Percentiles rank a stretch among this genome's conserved stretches.
phyloP scores from a whole-genome alignment of 1,284 basidiomycete genomes.

The Tylopilus orsonianus region DNA sequence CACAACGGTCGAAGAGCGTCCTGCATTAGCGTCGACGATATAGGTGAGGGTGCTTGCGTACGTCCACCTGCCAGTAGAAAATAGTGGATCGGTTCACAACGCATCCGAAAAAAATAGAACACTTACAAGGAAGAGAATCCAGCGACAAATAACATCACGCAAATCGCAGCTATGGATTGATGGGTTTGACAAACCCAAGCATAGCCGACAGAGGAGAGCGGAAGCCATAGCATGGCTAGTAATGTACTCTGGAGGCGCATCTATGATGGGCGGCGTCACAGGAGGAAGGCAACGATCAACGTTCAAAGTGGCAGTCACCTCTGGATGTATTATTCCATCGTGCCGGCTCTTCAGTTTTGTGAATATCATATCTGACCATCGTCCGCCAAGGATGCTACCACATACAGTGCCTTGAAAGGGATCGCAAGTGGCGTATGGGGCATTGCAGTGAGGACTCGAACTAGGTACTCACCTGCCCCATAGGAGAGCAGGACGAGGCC shows the following conservation, averaged over 20 bases:
- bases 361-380: slow-evolving; percentile 74
- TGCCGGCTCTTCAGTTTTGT: slow-evolving; percentile 54
- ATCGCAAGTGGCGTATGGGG: neutral
- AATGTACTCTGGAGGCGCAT: slow-evolving; percentile 72
- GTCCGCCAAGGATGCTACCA: slow-evolving; percentile 76
- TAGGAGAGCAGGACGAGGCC: slow-evolving; percentile 77
- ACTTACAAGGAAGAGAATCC: slow-evolving; percentile 57
- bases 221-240: slow-evolving; percentile 52
- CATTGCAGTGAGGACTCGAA: neutral
- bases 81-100: neutral
- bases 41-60: slow-evolving; percentile 74
- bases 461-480: slow-evolving; percentile 54
- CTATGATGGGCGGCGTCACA: slow-evolving; percentile 36
- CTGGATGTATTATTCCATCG: slow-evolving; percentile 60
- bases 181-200: slow-evolving; percentile 76
- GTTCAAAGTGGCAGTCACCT: slow-evolving; percentile 43
- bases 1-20: slow-evolving; percentile 70
- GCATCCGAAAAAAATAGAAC: neutral
- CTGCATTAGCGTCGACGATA: slow-evolving; percentile 76
- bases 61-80: slow-evolving; percentile 49
- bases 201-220: slow-evolving; percentile 63
- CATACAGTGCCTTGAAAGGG: slow-evolving; percentile 60
- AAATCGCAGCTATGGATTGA: slow-evolving; percentile 62
- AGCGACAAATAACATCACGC: slow-evolving; percentile 59
- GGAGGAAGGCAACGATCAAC: neutral